Conservation (phyloP, 768 basidiomycete genomes). For the Panaeolus papilionaceus region DNA sequence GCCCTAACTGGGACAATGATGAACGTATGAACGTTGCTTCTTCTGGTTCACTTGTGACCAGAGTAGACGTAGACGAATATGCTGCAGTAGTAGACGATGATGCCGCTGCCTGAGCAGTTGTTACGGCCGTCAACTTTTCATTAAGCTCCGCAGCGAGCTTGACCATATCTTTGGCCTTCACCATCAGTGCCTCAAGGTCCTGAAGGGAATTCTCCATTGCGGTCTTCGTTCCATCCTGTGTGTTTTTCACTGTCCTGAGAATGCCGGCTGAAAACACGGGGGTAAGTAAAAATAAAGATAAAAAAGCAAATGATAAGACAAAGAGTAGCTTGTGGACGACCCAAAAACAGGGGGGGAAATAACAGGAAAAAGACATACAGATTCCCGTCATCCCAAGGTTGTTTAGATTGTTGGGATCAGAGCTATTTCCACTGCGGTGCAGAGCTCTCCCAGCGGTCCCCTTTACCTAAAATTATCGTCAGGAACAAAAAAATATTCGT, state of each 20-base stretch:
- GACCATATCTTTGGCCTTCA: conserved; percentile 93
- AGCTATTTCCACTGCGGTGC: conserved; percentile 22
- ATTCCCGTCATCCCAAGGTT: conserved; percentile 30
- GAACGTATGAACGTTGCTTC: conserved; percentile 88
- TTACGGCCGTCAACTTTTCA: conserved; percentile 67
- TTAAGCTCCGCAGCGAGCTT: conserved; percentile 88
- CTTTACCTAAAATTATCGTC: conserved; percentile 24
- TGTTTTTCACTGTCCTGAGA: conserved; percentile 73
- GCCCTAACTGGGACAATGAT: conserved; percentile 88
- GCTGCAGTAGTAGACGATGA: conserved; percentile 18
- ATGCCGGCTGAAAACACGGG: conserved; percentile 69
- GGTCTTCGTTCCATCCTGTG: conserved; percentile 64
- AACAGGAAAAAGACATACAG: conserved; percentile 22
- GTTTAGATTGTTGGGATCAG: conserved; percentile 27
- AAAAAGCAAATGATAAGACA: background rate
- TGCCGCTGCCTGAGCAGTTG: conserved; percentile 27
- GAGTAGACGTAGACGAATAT: conserved; percentile 30
- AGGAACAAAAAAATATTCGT: conserved; percentile 18
- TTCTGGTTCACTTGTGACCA: conserved; percentile 67
- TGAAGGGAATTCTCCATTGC: conserved; percentile 78
- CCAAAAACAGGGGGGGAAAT: background rate
- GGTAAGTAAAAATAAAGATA: background rate
- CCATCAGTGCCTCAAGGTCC: conserved; percentile 90
- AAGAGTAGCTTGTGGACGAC: background rate
- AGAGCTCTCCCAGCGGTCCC: conserved; percentile 17